Evolutionary conservation across 306 rosid species (phyloP), one percentile per base, ranked within the genome.

Genomic region (Potentilla sterilis): DNA sequence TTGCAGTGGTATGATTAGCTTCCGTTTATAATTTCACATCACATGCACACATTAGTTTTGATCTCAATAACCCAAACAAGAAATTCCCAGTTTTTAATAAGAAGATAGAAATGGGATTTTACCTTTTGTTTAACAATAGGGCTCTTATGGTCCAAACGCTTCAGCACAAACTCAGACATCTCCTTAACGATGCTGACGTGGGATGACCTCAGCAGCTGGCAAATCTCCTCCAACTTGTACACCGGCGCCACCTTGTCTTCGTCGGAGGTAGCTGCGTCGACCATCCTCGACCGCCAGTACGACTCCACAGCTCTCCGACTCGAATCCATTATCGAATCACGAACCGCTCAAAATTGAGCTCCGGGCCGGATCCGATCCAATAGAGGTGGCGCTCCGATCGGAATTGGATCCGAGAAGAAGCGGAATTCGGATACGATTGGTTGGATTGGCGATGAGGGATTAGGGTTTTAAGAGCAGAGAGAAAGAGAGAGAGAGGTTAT

Each of bases 281-380:
- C 81, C 92, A 92, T 74, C 64, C 97, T 80, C 35, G 98, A 90
- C 70, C 98, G 86, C 99, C 98, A 90, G 72, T 90, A 96, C 46
- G 99, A 89, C 78, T 96, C 99, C 79, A 96, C 99, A 44, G 98
- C 99, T 89, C 99, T 89, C 67, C 99, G 84, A 84, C 99, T 92
- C 69, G 97, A 82, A 78, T 96, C 99, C 99, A 96, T 96, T 46
- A n/a, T 40, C 72, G 32, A 46, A 14, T 44, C 77, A 74, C 81
- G 80, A 67, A 62, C 69, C 70, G 10, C 16, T 21, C 49, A 18
- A 22, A 12, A 28, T 43, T 7, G 40, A 79, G 61, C 80, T 59
- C 78, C 14, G 41, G 68, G 75, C 46, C 1, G 78, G 70, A 57
- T 46, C 77, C 69, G 72, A 69, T 71, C 54, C 74, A 75, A 85